Base-by-base conservation (phyloP, 106 monocot species). In the Agapanthus africanus region DNA sequence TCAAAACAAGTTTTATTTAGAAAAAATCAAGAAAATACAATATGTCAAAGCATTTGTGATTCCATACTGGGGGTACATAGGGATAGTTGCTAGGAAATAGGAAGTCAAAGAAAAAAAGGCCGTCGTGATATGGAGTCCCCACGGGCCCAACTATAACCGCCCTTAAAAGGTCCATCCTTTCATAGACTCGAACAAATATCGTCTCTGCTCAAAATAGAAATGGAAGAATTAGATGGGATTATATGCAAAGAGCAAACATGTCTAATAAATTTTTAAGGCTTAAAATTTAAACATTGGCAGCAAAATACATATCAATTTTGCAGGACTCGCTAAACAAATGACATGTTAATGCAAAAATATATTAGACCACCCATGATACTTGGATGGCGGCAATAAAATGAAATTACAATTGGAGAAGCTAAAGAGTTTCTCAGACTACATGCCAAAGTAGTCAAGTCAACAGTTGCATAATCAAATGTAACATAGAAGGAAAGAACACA, bases 121-220 rank as follows among this genome's bases (percentile, higher is more conserved):
- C 85, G 62, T 85, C 85, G 61, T 88, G 78, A 68, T 88, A 93
- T 40, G 88, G 88, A 74, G 93, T 88, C 59, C 79, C 88, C 79
- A 68, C 40, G 65, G 93, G 83, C 26, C 93, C 93, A 47, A 83
- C 52, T 38, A 93, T 88, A 36, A 70, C 78, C 63, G 93, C 88
- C 47, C 93, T 88, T 23, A 93, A 65, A 16, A 93, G 78, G 63
- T 93, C 93, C 81, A 93, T 88, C 57, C 93, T 80, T 73, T 88
- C 88, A 70, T 81, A 93, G 27, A 66, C 76, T 77, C 85, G 80
- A 57, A 86, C 77, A 70, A 67, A 88, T 66, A 92, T 88, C 9
- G 76, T 63, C 33, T 85, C 92, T 92, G 78, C 62, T 60, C 4
- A 73, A 62, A 6, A 32, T 37, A 11, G 33, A 11, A 63, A 40